Evolutionary conservation across 768 basidiomycete species (phyloP), one percentile per base, ranked within the genome.

Genomic region (Amanita exitialis): DNA sequence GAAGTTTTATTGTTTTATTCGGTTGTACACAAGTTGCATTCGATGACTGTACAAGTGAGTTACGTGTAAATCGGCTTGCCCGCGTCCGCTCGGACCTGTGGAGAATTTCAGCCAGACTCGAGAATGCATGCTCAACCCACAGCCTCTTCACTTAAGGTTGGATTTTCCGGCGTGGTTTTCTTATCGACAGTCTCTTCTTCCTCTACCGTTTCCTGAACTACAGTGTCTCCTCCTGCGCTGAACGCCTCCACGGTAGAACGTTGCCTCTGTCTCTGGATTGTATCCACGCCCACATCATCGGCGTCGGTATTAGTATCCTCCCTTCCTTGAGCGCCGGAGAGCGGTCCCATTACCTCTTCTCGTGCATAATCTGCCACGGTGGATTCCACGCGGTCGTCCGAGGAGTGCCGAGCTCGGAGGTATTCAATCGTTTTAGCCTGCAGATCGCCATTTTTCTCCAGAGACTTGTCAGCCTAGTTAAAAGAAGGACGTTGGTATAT

Each of bases 341-440:
- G 64, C 1, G 77, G 77, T 5, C 77, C 77, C 16, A 59, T 56
- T 9, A 79, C 75, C 53, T 70, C 66, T 49, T 79, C 77, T 32
- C 61, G 64, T 37, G 59, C 38, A 49, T 74, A 74, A 34, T 58
- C 57, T 0, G 74, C 71, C 3, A 60, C 65, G 0, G 68, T 71
- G 8, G 70, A 64, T 8, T 52, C 58, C 13, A 55, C 54, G n/a
- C 55, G 49, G 6, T 61, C 59, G 34, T 67, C 64, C 1, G 70
- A 66, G 15, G 62, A 57, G 55, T 73, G 72, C 4, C 71, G 68
- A 3, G 66, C 54, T 25, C 58, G 63, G 39, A 77, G 57, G 52
- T 71, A 72, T 38, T 74, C 66, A 38, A 78, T 56, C 0, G 77
- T 77, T 43, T 62, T 61, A 15, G 61, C 54, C 47, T 74, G 71